A percentile compares a stretch with the other conserved stretches of the same genome.
Evolutionary conservation across 306 rosid species (phyloP).

Genomic region (Castanopsis chinensis): DNA sequence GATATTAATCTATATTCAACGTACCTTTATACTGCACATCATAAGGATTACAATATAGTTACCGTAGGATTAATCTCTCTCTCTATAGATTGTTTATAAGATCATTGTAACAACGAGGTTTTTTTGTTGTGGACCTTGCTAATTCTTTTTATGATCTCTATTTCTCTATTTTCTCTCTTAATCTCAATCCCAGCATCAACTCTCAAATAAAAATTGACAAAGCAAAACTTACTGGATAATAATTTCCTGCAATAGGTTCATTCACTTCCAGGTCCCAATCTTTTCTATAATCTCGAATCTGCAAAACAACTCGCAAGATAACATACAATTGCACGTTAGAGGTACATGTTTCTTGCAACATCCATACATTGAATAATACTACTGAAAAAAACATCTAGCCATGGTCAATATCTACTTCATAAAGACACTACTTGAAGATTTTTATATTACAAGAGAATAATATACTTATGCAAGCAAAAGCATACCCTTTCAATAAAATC

Average conservation of each 20-base stretch:
- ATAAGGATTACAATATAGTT: neutral
- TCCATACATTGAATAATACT: neutral
- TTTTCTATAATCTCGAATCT: conserved; percentile 68
- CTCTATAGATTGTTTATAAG: no score
- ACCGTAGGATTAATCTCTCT: no score
- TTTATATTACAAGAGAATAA: no score
- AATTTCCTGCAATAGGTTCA: conserved; percentile 93
- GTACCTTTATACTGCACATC: neutral
- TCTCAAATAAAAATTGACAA: no score
- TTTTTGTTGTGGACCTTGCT: no score
- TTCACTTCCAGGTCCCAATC: conserved; percentile 73
- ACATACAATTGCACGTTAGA: neutral
- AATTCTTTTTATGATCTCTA: no score
- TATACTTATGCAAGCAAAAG: neutral
- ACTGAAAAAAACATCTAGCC: neutral
- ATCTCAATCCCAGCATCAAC: no score
- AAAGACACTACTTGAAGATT: no score
- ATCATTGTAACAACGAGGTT: no score
- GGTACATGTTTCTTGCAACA: neutral
- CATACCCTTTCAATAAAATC: conserved; percentile 87
- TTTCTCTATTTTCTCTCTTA: no score
- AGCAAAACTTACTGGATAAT: conserved; percentile 66
- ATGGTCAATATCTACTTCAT: neutral
- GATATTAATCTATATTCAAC: no score
- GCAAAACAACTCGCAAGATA: conserved; percentile 10